phyloP scores from a whole-genome alignment of 768 basidiomycete species.

The Hericium alpestre region DNA sequence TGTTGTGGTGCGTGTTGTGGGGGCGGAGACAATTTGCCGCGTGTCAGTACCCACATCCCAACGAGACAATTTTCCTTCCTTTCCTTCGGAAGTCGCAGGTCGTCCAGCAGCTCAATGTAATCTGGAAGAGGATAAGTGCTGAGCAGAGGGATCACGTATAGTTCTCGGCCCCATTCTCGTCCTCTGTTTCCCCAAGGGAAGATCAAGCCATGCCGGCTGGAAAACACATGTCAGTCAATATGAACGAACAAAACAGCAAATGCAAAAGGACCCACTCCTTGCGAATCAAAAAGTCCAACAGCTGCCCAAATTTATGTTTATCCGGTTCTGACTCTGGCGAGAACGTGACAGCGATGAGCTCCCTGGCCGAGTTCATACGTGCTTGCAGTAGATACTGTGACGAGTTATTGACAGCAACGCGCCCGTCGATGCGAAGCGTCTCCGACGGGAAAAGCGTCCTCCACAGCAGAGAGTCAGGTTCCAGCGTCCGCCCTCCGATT shows the following conservation, averaged over 20 bases:
- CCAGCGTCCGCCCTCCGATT: conserved; percentile 62
- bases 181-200: conserved; percentile 78
- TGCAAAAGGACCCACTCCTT: conserved; percentile 49
- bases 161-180: conserved; percentile 70
- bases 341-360: conserved; percentile 71
- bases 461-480: conserved; percentile 56
- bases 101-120: conserved; percentile 74
- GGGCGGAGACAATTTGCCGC: conserved; percentile 55
- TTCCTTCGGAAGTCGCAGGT: conserved; percentile 54
- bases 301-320: conserved; percentile 44
- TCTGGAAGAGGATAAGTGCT: conserved; percentile 65
- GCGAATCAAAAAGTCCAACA: conserved; percentile 56
- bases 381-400: conserved; percentile 70
- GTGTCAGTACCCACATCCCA: conserved; percentile 78
- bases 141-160: conserved; percentile 75
- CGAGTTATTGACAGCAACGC: conserved; percentile 69
- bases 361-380: conserved; percentile 65
- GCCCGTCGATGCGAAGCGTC: conserved; percentile 69
- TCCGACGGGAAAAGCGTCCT: conserved; percentile 63
- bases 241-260: not conserved
- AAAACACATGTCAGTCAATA: conserved; percentile 7
- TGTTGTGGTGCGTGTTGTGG: not conserved
- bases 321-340: conserved; percentile 36
- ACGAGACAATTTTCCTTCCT: conserved; percentile 61
- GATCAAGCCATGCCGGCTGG: conserved; percentile 74